Evolutionary conservation across 495 filamentous ascomycete genomes (phyloP).

Genomic region (Hyphodiscus hymeniophilus): DNA sequence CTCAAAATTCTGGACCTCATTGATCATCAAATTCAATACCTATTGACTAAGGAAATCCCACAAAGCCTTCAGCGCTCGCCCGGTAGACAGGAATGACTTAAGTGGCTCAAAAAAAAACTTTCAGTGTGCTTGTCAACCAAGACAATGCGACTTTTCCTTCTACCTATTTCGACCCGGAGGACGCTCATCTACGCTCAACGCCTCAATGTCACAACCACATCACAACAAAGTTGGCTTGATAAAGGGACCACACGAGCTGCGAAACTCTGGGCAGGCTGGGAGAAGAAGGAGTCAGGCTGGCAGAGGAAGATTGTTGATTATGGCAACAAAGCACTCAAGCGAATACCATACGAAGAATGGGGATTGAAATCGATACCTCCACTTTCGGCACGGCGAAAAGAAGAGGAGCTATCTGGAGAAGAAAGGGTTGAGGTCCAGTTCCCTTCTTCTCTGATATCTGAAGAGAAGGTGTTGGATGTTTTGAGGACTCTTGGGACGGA

Average conservation of each 20-base stretch:
- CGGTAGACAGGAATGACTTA: conserved; percentile 11
- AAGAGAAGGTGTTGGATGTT: conserved; percentile 49
- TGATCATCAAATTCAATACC: background rate
- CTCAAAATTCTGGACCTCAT: background rate
- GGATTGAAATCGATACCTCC: conserved; percentile 91
- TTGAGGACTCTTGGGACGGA: conserved; percentile 66
- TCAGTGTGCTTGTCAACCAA: background rate
- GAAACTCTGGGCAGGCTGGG: conserved; percentile 76
- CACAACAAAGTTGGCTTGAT: conserved; percentile 50
- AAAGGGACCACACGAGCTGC: conserved; percentile 58
- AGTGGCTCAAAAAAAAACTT: background rate
- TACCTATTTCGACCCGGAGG: conserved; percentile 85
- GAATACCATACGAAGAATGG: conserved; percentile 96
- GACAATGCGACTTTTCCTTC: conserved; percentile 85
- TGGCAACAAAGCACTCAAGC: conserved; percentile 75
- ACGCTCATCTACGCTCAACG: conserved; percentile 91
- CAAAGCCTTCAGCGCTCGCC: background rate
- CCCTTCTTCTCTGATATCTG: conserved; percentile 58
- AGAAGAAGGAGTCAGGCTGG: conserved; percentile 76
- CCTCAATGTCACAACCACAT: conserved; percentile 37
- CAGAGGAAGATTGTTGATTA: conserved; percentile 76
- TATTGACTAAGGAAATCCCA: background rate
- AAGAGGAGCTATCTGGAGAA: conserved; percentile 53
- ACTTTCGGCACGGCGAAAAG: conserved; percentile 54
- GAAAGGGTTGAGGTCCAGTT: conserved; percentile 70